Conservation (phyloP, 1,139 yeast genomes). For the Candida mesenterica region DNA sequence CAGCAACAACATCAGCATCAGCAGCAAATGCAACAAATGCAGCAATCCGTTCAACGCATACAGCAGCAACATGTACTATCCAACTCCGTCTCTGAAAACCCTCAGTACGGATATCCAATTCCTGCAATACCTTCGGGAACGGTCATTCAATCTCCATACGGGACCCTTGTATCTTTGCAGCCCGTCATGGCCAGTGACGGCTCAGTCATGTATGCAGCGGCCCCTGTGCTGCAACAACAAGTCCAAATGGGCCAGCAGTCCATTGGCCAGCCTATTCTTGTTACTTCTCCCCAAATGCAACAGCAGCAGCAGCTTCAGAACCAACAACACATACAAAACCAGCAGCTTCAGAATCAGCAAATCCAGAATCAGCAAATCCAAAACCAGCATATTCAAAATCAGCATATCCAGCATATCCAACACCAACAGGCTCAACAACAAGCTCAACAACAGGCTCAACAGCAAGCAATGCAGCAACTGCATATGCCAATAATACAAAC, state of each 20-base stretch:
- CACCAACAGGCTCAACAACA: constrained; percentile 5
- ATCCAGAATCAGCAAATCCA: neutral
- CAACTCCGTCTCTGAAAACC: neutral
- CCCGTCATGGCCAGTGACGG: constrained; percentile 24
- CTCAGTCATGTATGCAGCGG: constrained; percentile 17
- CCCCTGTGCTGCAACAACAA: constrained; percentile 14
- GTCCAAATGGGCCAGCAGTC: constrained; percentile 4
- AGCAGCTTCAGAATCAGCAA: constrained; percentile 1
- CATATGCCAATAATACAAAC: no score
- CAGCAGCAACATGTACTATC: constrained; percentile 3
- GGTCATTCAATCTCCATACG: constrained; percentile 34
- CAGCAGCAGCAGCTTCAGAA: constrained; percentile 1
- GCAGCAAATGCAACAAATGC: constrained; percentile 2
- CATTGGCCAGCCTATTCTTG: neutral
- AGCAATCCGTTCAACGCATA: neutral
- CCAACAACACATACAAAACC: constrained; percentile 7
- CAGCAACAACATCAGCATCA: constrained; percentile 1
- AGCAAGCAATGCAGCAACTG: constrained; percentile 2
- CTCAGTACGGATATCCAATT: constrained; percentile 12
- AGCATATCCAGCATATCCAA: neutral
- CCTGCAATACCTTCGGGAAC: constrained; percentile 15
- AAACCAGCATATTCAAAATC: neutral
- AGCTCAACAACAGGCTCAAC: constrained; percentile 2
- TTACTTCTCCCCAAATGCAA: constrained; percentile 1
- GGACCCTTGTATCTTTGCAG: constrained; percentile 36